Base-by-base conservation (phyloP, 768 basidiomycete species). In the Boletus eberwhitei region DNA sequence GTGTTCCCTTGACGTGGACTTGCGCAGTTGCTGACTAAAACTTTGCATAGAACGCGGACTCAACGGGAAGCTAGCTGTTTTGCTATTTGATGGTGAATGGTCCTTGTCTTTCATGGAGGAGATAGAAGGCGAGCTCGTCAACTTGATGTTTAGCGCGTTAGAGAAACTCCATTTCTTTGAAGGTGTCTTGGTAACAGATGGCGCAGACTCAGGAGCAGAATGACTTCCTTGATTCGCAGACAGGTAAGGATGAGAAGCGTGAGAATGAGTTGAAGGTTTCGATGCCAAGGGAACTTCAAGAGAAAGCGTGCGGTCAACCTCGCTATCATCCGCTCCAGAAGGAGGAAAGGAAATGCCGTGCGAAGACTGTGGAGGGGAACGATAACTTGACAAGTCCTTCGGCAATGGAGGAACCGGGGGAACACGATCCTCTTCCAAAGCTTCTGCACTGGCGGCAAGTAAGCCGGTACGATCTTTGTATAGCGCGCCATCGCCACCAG, bases 141-240 rank as follows among this genome's bases (percentile, higher is more conserved):
- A 71, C 66, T 82, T 90, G 69, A 89, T 79, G 60, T 88, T 90
- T 5, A 94, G 74, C 22, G 88, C 90, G 58, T 81, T 87, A n/a
- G 90, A 88, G 69, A 95, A 89, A 67, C 92, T 94, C 93, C 93
- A 95, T 71, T 95, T 95, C 80, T 93, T 94, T n/a, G 89, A 91
- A 34, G 92, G 91, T 3, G 89, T 88, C 74, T 89, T 90, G 48
- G 79, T 74, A 40, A 79, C 74, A 16, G 74, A 64, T 38, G 84
- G 77, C 14, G 64, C 60, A 52, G 78, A 72, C 53, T 82, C 79
- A 31, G 76, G 69, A 50, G 73, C 61, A 67, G 72, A 59, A 53
- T 65, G 69, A 73, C 75, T 64, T 60, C 67, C 65, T 68, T 61
- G 62, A 65, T 73, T 63, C 40, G 66, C 61, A 54, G 73, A 71